Evolutionary conservation across 352 stramenopile species (phyloP), one percentile per base, ranked within the genome.

Genomic region (Globisporangium carolinianum): DNA sequence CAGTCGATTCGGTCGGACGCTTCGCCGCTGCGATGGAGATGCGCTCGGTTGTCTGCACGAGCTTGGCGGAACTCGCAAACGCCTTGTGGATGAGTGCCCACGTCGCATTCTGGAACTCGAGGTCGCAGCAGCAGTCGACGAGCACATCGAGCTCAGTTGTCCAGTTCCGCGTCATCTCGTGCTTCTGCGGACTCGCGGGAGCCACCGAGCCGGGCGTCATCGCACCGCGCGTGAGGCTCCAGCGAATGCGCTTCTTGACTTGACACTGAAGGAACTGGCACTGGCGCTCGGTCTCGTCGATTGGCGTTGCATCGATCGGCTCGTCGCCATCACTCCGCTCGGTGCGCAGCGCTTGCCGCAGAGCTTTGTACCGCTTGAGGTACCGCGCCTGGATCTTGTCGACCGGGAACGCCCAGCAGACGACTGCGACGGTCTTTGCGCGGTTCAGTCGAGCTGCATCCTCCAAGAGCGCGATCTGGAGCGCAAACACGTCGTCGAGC

Each of bases 391-490:
- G 39, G 42, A 76, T 69, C 7, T 67, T 73, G 42, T 62, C 50
- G 0, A 51, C 41, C 15, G 65, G 65, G 37, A 76, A 74, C 0
- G 61, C 70, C 70, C 62, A 78, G 46, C 62, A 60, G 53, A 78
- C 55, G 7, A 66, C 55, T 35, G 62, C 54, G 37, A 58, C 55
- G 14, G 59, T 43, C 64, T 74, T 73, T n/a, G 32, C 47, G 9
- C 63, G 47, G 43, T 74, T 70, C 39, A 69, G 42, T 51, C 41
- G 51, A 2, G 47, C 57, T 14, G 63, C 63, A 47, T 68, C 56
- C 62, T 84, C 73, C 9, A 86, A 53, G 0, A 86, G 59, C 11
- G 57, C 61, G 6, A 83, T 60, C 41, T 83, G 72, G 18, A 69
- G 51, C 5, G 35, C 63, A 10, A 65, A 51, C 18, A 80, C 52